Percentiles rank a stretch among this genome's conserved stretches.
Evolutionary conservation across 768 basidiomycete species (phyloP).

Genomic region (Suillus subalutaceus): DNA sequence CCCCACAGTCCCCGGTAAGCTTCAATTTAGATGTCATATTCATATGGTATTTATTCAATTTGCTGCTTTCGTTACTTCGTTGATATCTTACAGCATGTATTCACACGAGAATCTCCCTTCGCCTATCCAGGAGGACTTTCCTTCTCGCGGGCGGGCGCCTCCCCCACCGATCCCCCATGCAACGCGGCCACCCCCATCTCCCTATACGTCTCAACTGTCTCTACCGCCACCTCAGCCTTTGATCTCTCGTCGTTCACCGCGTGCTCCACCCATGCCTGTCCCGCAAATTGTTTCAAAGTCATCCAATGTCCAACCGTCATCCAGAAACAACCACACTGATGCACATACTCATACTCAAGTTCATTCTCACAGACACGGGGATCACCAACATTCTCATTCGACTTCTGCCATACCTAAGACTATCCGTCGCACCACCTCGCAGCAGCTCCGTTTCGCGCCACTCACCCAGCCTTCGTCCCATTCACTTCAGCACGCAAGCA

Average conservation of each 20-base stretch:
- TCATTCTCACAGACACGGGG: constrained; percentile 17
- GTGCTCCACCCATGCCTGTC: constrained; percentile 9
- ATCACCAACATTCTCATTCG: constrained; percentile 31
- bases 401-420: constrained; percentile 17
- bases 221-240: background rate
- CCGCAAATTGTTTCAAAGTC: constrained; percentile 14
- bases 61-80: constrained; percentile 10
- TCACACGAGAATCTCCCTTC: constrained; percentile 28
- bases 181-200: constrained; percentile 22
- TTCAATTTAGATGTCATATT: constrained; percentile 12
- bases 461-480: background rate
- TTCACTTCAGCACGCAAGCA: background rate
- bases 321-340: constrained; percentile 11
- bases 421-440: constrained; percentile 16
- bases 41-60: constrained; percentile 10
- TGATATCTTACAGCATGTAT: constrained; percentile 15
- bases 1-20: constrained; percentile 29
- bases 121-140: background rate
- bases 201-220: background rate
- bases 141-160: background rate
- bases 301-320: constrained; percentile 13
- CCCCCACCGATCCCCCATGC: constrained; percentile 4
- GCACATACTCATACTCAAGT: constrained; percentile 6
- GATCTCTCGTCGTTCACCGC: background rate
- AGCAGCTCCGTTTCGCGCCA: constrained; percentile 11